phyloP scores from a whole-genome alignment of 2,329 filamentous ascomycete species.

The Talaromyces rugulosus region DNA sequence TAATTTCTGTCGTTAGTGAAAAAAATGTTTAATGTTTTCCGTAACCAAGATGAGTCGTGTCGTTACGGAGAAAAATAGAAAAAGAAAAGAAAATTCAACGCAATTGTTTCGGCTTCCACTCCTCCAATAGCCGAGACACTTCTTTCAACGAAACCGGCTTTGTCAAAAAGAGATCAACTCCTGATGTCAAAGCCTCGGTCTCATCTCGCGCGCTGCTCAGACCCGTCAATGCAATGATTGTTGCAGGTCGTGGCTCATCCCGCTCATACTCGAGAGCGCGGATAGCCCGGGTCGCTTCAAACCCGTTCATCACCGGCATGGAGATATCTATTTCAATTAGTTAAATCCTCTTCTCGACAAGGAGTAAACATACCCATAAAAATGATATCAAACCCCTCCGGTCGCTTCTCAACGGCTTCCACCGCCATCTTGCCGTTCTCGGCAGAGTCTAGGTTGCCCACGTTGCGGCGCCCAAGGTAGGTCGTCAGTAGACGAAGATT shows the following conservation, averaged over 20 bases:
- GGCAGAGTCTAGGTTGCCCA: constrained; percentile 33
- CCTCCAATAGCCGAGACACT: constrained; percentile 35
- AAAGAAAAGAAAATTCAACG: background rate
- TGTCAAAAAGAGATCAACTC: constrained; percentile 45
- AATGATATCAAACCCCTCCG: constrained; percentile 39
- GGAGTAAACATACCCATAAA: constrained; percentile 35
- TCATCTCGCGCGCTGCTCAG: constrained; percentile 42
- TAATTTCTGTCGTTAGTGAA: background rate
- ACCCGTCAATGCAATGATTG: constrained; percentile 45
- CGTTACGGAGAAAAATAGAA: background rate
- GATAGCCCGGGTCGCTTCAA: constrained; percentile 45
- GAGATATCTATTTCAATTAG: constrained; percentile 32
- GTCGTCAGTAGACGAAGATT: constrained; percentile 43
- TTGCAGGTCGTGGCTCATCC: constrained; percentile 26
- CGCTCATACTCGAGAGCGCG: constrained; percentile 37
- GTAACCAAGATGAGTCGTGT: background rate
- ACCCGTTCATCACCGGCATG: constrained; percentile 48
- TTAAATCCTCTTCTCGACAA: background rate
- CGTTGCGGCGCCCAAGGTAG: constrained; percentile 37
- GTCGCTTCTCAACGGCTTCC: constrained; percentile 30
- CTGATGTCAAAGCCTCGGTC: constrained; percentile 38
- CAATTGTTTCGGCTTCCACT: constrained; percentile 30
- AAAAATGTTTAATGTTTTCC: background rate
- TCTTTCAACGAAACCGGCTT: constrained; percentile 45
- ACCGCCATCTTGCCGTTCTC: constrained; percentile 42